phyloP scores from a whole-genome alignment of 1,284 basidiomycete genomes.

The Serendipita sp. region DNA sequence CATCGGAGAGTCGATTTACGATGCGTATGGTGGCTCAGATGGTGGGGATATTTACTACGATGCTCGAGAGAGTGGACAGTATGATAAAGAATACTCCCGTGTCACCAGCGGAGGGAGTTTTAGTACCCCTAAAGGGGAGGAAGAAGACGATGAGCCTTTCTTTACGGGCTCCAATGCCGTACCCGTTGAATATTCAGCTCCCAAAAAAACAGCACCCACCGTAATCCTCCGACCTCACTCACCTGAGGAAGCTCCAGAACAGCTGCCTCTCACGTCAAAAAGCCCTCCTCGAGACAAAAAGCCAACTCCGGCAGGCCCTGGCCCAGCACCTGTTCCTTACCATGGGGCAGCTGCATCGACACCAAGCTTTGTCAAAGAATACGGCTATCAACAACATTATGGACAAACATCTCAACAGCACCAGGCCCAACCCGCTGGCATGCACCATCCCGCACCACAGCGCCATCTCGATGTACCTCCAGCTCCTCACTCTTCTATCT shows the following conservation, averaged over 20 bases:
- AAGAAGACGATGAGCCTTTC: slow-evolving; percentile 2
- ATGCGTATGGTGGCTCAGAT: slow-evolving; percentile 55
- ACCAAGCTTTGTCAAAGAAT: slow-evolving; percentile 1
- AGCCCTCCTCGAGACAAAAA: slow-evolving; percentile 8
- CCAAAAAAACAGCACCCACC: slow-evolving; percentile 26
- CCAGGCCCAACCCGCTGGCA: slow-evolving; percentile 7
- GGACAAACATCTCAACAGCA: background rate
- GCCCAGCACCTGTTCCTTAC: background rate
- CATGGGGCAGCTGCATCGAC: background rate
- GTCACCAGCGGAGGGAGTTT: background rate
- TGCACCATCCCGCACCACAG: slow-evolving; percentile 19
- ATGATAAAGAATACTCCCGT: background rate
- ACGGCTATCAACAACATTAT: background rate
- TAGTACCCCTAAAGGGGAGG: background rate
- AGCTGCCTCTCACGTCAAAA: slow-evolving; percentile 14
- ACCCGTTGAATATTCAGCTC: slow-evolving; percentile 13
- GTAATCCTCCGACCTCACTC: slow-evolving; percentile 28
- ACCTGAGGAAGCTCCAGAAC: slow-evolving; percentile 15
- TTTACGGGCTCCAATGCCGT: background rate
- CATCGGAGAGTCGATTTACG: slow-evolving; percentile 68
- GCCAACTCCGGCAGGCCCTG: background rate
- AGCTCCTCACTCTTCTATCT: slow-evolving; percentile 8
- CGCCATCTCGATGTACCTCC: slow-evolving; percentile 13
- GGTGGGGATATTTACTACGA: slow-evolving; percentile 14
- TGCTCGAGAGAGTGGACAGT: background rate